Evolutionary conservation across 345 rosid species (phyloP).

Genomic region (Gossypioides kirkii): DNA sequence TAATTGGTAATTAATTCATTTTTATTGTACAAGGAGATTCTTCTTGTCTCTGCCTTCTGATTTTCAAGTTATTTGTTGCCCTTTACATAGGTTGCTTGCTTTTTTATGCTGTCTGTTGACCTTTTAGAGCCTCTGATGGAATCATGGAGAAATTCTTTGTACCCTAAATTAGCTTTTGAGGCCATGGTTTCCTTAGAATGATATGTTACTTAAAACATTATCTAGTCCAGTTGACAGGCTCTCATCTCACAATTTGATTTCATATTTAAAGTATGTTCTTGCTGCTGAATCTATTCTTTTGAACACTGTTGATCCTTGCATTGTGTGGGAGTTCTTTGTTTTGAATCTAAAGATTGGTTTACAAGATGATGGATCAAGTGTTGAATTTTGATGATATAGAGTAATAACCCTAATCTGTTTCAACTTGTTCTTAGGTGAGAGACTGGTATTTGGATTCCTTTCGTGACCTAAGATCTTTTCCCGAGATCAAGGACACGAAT

Average conservation of each 20-base stretch:
- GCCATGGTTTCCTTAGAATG: neutral
- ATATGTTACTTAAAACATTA: neutral
- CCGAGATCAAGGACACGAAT: conserved; percentile 60
- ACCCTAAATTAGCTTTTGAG: neutral
- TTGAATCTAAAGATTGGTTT: neutral
- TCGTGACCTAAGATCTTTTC: conserved; percentile 81
- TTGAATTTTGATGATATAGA: neutral
- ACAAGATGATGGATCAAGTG: neutral
- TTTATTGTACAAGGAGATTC: conserved; percentile 5
- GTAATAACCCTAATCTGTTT: neutral
- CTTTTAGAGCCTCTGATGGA: neutral
- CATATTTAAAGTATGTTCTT: no score
- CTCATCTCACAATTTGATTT: neutral
- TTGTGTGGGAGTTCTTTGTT: neutral
- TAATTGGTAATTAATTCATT: neutral
- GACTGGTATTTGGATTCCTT: conserved; percentile 99
- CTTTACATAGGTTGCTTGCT: neutral
- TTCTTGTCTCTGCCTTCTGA: neutral
- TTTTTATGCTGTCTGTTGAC: neutral
- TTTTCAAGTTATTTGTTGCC: conserved; percentile 3
- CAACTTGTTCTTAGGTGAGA: conserved; percentile 54
- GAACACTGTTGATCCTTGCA: neutral
- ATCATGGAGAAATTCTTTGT: conserved; percentile 1
- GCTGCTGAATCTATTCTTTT: no score
- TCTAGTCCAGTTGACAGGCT: neutral